Evolutionary conservation across 345 rosid genomes (phyloP).

Genomic region (Trapa incisa): DNA sequence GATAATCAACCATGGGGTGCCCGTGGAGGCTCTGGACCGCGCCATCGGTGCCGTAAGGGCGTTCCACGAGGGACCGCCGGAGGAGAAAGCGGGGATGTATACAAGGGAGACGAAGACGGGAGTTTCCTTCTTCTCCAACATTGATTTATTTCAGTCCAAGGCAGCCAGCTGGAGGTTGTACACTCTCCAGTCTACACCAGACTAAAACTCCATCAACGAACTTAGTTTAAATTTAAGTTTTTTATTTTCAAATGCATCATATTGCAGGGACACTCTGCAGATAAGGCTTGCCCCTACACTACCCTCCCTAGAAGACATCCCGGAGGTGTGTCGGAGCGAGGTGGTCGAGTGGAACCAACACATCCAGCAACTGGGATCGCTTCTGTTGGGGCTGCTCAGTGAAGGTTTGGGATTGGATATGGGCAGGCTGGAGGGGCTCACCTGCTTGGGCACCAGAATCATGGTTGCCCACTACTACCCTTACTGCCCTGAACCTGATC

Average conservation of each 20-base stretch:
- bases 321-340: slow-evolving; percentile 33
- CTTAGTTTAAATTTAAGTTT: no score
- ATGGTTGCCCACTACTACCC: slow-evolving; percentile 46
- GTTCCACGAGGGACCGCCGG: slow-evolving; percentile 26
- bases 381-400: slow-evolving; percentile 27
- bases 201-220: no score
- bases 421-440: slow-evolving; percentile 21
- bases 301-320: slow-evolving; percentile 18
- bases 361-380: slow-evolving; percentile 20
- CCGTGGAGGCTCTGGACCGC: slow-evolving; percentile 23
- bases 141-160: slow-evolving; percentile 33
- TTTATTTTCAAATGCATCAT: not conserved
- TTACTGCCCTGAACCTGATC: slow-evolving; percentile 44
- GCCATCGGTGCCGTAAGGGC: slow-evolving; percentile 15
- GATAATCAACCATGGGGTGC: slow-evolving; percentile 37
- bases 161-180: slow-evolving; percentile 49
- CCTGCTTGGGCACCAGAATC: slow-evolving; percentile 22
- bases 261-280: slow-evolving; percentile 36
- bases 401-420: slow-evolving; percentile 36
- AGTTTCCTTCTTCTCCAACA: slow-evolving; percentile 27
- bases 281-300: slow-evolving; percentile 18
- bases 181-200: no score
- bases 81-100: slow-evolving; percentile 28
- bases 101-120: slow-evolving; percentile 12
- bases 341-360: slow-evolving; percentile 29